These are phyloP conservation scores for Anthostomella pinea DNA, from an alignment of 2,329 filamentous ascomycete genomes.

Conservation along the genomic window DNA sequence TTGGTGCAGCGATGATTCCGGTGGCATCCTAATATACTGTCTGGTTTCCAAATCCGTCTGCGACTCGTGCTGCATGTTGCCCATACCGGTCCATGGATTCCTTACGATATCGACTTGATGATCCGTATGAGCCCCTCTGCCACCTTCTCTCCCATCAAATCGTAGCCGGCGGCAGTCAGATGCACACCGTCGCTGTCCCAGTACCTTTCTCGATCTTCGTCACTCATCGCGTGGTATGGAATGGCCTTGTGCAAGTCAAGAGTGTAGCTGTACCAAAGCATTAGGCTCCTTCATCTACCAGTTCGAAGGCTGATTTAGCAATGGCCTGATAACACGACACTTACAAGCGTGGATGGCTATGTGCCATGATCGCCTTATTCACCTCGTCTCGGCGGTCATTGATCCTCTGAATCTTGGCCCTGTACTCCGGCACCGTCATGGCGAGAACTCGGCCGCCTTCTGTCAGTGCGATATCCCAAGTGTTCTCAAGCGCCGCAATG, in stretches of 20 bases:
- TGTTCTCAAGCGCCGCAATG: constrained; percentile 1
- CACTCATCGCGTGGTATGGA: constrained; percentile 6
- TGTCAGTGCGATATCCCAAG: constrained; percentile 3
- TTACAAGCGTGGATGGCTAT: constrained; percentile 2
- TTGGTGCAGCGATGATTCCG: no score
- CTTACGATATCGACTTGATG: neutral
- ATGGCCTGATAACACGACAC: neutral
- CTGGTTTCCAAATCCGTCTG: neutral
- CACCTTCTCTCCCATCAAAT: constrained; percentile 6
- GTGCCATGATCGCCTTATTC: constrained; percentile 3
- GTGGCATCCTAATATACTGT: no score
- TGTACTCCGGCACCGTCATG: constrained; percentile 5
- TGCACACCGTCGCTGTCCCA: constrained; percentile 8
- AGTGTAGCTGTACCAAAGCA: neutral
- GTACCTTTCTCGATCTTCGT: constrained; percentile 3
- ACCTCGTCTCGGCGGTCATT: constrained; percentile 1
- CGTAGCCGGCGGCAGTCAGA: constrained; percentile 5
- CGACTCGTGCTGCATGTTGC: neutral
- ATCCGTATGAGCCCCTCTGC: constrained; percentile 2
- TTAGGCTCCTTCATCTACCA: neutral
- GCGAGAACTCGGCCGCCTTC: constrained; percentile 6
- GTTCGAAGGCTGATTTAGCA: no score
- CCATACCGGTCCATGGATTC: neutral
- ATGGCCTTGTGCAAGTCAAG: constrained; percentile 5
- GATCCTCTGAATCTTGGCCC: constrained; percentile 2